Evolutionary conservation across 352 stramenopile species (phyloP).

Genomic region (Globisporangium uncinulatum): DNA sequence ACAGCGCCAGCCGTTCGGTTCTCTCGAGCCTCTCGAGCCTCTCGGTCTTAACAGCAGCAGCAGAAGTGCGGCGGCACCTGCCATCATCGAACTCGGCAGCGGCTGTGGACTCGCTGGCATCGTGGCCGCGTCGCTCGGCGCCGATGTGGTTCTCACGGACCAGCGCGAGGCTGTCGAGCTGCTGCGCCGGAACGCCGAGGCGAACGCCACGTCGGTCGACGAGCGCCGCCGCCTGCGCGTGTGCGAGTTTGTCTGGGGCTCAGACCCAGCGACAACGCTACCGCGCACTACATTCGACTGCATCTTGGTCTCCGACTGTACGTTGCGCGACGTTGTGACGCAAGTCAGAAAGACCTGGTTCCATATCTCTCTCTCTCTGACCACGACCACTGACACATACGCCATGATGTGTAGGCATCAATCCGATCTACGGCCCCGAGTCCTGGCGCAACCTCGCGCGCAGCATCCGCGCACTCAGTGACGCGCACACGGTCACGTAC

Average conservation of each 20-base stretch:
- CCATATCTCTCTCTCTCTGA: background rate
- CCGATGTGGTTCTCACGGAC: slow-evolving; percentile 65
- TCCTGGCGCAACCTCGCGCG: slow-evolving; percentile 72
- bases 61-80: background rate
- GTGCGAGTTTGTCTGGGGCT: slow-evolving; percentile 63
- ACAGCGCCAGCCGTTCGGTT: slow-evolving; percentile 9
- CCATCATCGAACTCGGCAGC: slow-evolving; percentile 74
- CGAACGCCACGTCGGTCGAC: slow-evolving; percentile 35
- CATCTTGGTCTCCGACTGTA: slow-evolving; percentile 80
- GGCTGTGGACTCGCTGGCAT: slow-evolving; percentile 72
- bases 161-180: slow-evolving; percentile 64
- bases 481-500: slow-evolving; percentile 49
- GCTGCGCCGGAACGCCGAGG: slow-evolving; percentile 44
- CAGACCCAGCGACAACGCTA: slow-evolving; percentile 16
- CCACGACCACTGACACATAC: background rate
- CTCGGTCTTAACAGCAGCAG: background rate
- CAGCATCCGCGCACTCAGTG: slow-evolving; percentile 59
- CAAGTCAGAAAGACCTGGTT: no score
- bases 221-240: slow-evolving; percentile 36
- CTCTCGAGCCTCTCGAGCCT: no score
- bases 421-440: slow-evolving; percentile 77
- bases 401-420: slow-evolving; percentile 38
- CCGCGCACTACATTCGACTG: slow-evolving; percentile 33
- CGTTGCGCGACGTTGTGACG: slow-evolving; percentile 3
- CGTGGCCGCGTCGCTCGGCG: slow-evolving; percentile 57